Evolutionary conservation across 306 rosid species (phyloP).

Genomic region (Mimosa bimucronata): DNA sequence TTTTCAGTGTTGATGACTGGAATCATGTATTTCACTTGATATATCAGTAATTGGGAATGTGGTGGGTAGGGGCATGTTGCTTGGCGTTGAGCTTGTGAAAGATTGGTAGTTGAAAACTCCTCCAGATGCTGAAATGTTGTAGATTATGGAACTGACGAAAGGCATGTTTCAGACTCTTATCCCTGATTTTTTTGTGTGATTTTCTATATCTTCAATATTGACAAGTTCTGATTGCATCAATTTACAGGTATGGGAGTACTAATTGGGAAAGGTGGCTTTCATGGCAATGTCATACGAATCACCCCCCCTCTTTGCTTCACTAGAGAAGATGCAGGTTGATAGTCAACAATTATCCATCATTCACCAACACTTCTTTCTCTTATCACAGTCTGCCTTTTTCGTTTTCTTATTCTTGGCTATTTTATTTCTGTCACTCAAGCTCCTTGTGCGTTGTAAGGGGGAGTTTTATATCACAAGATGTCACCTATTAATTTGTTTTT

Average conservation of each 20-base stretch:
- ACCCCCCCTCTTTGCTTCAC: conserved; percentile 58
- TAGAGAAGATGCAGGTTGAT: conserved; percentile 57
- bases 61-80: conserved; percentile 58
- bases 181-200: neutral
- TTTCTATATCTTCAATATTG: neutral
- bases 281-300: conserved; percentile 53
- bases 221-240: conserved; percentile 19
- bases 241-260: conserved; percentile 56
- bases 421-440: conserved; percentile 10
- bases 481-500: no score
- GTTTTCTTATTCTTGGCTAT: conserved; percentile 14
- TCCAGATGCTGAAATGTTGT: conserved; percentile 44
- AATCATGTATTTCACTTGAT: neutral
- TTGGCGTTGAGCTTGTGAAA: conserved; percentile 53
- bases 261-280: conserved; percentile 53
- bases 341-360: conserved; percentile 1
- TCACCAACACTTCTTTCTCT: neutral
- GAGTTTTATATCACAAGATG: no score
- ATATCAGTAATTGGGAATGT: conserved; percentile 52
- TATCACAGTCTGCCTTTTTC: neutral
- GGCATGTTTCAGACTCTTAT: conserved; percentile 32
- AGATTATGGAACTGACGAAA: conserved; percentile 47
- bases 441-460: no score
- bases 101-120: conserved; percentile 47
- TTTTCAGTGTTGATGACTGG: neutral